Conservation (phyloP, 495 filamentous ascomycete genomes). For the Aspergillus egyptiacus region DNA sequence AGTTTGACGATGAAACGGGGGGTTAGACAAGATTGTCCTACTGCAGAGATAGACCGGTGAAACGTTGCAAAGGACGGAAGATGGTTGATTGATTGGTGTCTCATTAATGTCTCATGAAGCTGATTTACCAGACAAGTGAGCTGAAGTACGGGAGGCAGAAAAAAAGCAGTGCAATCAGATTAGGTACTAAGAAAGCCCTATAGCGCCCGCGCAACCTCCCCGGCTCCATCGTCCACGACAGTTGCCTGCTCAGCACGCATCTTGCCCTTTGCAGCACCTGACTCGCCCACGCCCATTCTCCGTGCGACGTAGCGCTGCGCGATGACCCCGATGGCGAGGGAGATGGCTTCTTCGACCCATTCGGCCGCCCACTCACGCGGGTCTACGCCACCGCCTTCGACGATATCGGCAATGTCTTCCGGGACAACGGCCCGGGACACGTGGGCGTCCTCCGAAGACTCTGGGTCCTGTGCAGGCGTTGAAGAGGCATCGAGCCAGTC, state of each 20-base stretch:
- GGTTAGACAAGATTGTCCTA: neutral
- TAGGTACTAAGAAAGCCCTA: slow-evolving; percentile 17
- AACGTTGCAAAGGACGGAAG: neutral
- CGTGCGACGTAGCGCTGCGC: slow-evolving; percentile 96
- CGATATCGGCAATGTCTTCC: slow-evolving; percentile 79
- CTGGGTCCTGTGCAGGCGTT: slow-evolving; percentile 43
- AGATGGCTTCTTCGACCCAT: slow-evolving; percentile 91
- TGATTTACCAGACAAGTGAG: neutral
- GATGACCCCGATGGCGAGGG: slow-evolving; percentile 70
- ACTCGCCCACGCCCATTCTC: slow-evolving; percentile 91
- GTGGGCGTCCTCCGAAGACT: slow-evolving; percentile 28
- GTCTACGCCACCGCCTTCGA: slow-evolving; percentile 84
- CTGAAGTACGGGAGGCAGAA: slow-evolving; percentile 1
- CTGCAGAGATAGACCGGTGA: neutral
- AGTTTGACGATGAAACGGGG: neutral
- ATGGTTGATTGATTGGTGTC: slow-evolving; percentile 4
- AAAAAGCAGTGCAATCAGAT: slow-evolving; percentile 9
- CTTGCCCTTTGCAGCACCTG: slow-evolving; percentile 60
- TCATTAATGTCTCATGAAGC: slow-evolving; percentile 11
- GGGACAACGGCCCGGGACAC: slow-evolving; percentile 51
- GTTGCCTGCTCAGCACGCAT: slow-evolving; percentile 72
- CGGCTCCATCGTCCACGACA: slow-evolving; percentile 64
- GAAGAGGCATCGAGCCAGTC: slow-evolving; percentile 79
- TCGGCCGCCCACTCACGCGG: slow-evolving; percentile 95
- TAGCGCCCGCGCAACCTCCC: slow-evolving; percentile 75